These are phyloP conservation scores for Carex myosuroides DNA, from an alignment of 176 grass and related monocot species.

Conservation along the genomic window DNA sequence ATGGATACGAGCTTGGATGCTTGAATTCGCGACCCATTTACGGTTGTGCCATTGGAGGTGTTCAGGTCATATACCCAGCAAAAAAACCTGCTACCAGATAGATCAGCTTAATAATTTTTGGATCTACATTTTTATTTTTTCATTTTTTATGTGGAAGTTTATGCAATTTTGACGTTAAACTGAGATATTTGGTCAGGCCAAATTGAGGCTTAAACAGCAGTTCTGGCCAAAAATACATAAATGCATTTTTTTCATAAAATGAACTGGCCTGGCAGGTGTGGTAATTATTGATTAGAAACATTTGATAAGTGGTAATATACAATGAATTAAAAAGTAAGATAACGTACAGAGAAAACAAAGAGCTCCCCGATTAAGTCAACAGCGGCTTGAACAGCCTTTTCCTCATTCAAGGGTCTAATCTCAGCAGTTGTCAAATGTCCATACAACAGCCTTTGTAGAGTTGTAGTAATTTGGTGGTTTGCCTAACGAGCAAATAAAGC, in stretches of 20 bases:
- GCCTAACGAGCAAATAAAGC: slow-evolving; percentile 27
- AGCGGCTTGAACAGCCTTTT: slow-evolving; percentile 87
- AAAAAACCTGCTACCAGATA: background rate
- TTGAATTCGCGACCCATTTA: no score
- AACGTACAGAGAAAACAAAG: slow-evolving; percentile 63
- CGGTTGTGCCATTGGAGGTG: no score
- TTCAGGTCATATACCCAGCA: background rate
- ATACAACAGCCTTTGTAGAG: slow-evolving; percentile 78
- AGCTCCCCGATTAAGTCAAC: slow-evolving; percentile 80
- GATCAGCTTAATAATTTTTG: background rate
- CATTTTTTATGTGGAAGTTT: background rate
- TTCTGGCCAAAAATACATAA: background rate
- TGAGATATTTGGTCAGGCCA: background rate
- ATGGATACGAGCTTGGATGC: no score
- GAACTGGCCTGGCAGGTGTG: background rate
- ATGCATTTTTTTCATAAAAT: background rate
- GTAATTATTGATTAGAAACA: background rate
- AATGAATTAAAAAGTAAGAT: slow-evolving; percentile 15
- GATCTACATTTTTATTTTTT: background rate
- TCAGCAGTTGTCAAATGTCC: slow-evolving; percentile 60
- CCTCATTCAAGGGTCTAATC: slow-evolving; percentile 82
- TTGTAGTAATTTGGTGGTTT: slow-evolving; percentile 88
- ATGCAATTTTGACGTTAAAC: background rate
- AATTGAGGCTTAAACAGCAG: background rate
- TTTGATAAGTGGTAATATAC: background rate